Conservation (phyloP, 805 yeast genomes). For the Candida nemodendra region DNA sequence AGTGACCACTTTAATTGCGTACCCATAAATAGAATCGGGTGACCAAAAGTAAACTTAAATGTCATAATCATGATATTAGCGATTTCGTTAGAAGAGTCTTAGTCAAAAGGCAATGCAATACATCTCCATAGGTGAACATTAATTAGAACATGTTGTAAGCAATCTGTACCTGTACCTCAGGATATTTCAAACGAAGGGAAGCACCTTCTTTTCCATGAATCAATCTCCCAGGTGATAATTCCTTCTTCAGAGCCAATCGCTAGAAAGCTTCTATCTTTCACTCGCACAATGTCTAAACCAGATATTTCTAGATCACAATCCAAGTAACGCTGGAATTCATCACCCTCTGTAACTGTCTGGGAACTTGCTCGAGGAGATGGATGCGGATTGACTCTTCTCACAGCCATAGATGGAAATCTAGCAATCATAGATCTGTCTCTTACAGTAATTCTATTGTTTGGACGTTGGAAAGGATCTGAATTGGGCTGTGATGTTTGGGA, state of each 20-base stretch:
- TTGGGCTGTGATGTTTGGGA: neutral
- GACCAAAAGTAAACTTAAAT: too few species aligned
- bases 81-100: too few species aligned
- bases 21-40: too few species aligned
- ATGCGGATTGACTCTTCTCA: neutral
- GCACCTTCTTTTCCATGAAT: slow-evolving; percentile 60
- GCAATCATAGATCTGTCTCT: neutral
- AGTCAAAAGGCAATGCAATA: too few species aligned
- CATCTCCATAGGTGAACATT: too few species aligned
- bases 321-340: slow-evolving; percentile 16
- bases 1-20: too few species aligned
- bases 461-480: neutral
- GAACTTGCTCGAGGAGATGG: too few species aligned
- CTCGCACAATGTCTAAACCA: slow-evolving; percentile 60
- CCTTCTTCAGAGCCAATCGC: slow-evolving; percentile 69
- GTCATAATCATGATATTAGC: too few species aligned
- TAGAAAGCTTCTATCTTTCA: slow-evolving; percentile 43
- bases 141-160: too few species aligned
- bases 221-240: slow-evolving; percentile 65
- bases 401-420: neutral
- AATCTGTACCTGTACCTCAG: too few species aligned
- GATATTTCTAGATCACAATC: slow-evolving; percentile 44
- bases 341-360: neutral
- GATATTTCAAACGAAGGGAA: slow-evolving; percentile 54
- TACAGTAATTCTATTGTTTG: neutral